These are phyloP conservation scores for Camptophora hylomeconis DNA, from an alignment of 2,329 filamentous ascomycete species.

Conservation along the genomic window DNA sequence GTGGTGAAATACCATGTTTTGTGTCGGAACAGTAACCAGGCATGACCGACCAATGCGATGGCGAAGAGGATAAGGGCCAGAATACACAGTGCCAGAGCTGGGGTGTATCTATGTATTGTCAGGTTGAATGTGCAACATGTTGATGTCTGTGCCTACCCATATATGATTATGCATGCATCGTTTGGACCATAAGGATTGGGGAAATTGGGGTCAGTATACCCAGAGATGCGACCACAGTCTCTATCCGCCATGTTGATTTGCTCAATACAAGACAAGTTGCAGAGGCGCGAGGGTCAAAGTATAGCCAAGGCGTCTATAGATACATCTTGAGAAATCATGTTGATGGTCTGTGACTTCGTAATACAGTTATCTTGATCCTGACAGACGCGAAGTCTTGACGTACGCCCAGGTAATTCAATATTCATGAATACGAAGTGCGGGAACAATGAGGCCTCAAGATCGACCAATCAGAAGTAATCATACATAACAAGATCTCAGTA, in stretches of 20 bases:
- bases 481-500: no score
- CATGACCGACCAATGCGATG: conserved; percentile 9
- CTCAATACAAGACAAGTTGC: background rate
- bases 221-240: conserved; percentile 5
- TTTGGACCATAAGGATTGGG: conserved; percentile 7
- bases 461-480: background rate
- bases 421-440: background rate
- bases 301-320: background rate
- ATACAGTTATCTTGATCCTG: conserved; percentile 1
- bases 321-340: background rate
- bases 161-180: conserved; percentile 13
- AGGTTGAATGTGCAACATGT: background rate
- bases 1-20: conserved; percentile 18
- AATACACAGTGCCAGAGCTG: conserved; percentile 33
- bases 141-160: conserved; percentile 5
- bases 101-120: conserved; percentile 27
- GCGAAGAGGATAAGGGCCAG: conserved; percentile 30
- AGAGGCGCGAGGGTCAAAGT: background rate
- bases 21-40: conserved; percentile 10
- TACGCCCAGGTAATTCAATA: conserved; percentile 2
- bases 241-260: conserved; percentile 5
- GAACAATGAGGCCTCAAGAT: background rate
- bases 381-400: conserved; percentile 4
- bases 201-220: conserved; percentile 12
- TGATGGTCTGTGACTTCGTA: background rate